Base-by-base conservation (phyloP, 257 asterid species). In the Scutellaria barbata region DNA sequence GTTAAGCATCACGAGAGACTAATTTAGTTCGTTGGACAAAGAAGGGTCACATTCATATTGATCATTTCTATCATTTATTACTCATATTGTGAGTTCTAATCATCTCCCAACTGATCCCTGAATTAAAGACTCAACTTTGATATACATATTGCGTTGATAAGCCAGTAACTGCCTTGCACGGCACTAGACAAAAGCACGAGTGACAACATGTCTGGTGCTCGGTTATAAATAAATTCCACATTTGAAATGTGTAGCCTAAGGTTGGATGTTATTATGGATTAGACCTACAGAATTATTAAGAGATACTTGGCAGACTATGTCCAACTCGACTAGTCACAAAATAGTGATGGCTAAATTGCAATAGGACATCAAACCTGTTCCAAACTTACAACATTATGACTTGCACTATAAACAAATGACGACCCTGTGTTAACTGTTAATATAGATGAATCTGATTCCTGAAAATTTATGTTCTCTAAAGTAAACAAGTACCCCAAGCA, bases 1-100 rank as follows among this genome's bases (percentile, higher is more conserved):
- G 66, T 54, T 18, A 65, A 50, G 40, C 12, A 71, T 33, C 67
- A 57, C 39, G 47, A 74, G 48, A 45, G 53, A 45, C n/a, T 6
- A 30, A 30, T 30, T 30, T 30, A 3, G 35, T 30, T 30, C 35
- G 35, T 30, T 30, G 5, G 25, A 22, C 25, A 22, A 22, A 20
- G 2, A 22, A 22, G 25, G 1, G 2, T 22, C 2, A 22, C 25
- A 22, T 22, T 22, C 25, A 1, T 22, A 22, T 22, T 22, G 25
- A 22, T 22, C 25, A 22, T 22, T 22, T 22, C 25, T 10, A 1
- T 0, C 10, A 3, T 46, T 45, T 13, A 14, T 2, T 46, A 22
- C 46, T 16, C 41, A 7, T 63, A 18, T 20, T 20, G 43, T 25
- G 9, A 22, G 42, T 25, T 64, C 25, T 37, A 65, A 4, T 46